Conservation (phyloP, 2,329 filamentous ascomycete genomes). For the Rhynchosporium secalis region DNA sequence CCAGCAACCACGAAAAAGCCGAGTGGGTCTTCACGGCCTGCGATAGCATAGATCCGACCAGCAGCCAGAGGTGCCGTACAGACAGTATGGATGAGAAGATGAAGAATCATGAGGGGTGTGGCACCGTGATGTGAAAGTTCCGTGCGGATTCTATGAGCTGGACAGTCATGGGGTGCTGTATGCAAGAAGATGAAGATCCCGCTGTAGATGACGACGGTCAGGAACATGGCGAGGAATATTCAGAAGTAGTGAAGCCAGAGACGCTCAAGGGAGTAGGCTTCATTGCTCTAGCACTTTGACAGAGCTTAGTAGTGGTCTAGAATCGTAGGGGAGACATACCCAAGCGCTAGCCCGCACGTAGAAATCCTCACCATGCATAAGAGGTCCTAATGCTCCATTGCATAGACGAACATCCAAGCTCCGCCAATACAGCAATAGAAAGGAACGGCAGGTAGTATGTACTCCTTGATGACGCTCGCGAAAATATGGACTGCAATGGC, state of each 20-base stretch:
- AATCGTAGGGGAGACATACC: constrained; percentile 43
- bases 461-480: constrained; percentile 58
- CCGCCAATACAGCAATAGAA: constrained; percentile 51
- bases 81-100: constrained; percentile 68
- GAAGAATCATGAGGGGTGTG: constrained; percentile 59
- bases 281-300: constrained; percentile 62
- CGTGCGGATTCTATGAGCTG: constrained; percentile 3
- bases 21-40: constrained; percentile 51
- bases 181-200: constrained; percentile 36
- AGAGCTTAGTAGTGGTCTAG: constrained; percentile 4
- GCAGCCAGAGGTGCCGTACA: constrained; percentile 67
- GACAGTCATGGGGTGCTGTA: constrained; percentile 5
- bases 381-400: constrained; percentile 53
- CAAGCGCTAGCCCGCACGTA: constrained; percentile 68
- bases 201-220: constrained; percentile 50
- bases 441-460: constrained; percentile 49
- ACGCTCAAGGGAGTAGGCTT: constrained; percentile 53
- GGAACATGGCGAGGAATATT: constrained; percentile 57
- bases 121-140: constrained; percentile 24
- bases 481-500: constrained; percentile 68
- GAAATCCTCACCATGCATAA: constrained; percentile 43
- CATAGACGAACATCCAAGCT: constrained; percentile 61
- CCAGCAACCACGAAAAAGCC: constrained; percentile 60
- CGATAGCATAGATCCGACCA: constrained; percentile 64
- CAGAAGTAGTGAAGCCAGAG: constrained; percentile 64